phyloP scores from a whole-genome alignment of 2,329 filamentous ascomycete genomes.

The Elsinoe ampelina region DNA sequence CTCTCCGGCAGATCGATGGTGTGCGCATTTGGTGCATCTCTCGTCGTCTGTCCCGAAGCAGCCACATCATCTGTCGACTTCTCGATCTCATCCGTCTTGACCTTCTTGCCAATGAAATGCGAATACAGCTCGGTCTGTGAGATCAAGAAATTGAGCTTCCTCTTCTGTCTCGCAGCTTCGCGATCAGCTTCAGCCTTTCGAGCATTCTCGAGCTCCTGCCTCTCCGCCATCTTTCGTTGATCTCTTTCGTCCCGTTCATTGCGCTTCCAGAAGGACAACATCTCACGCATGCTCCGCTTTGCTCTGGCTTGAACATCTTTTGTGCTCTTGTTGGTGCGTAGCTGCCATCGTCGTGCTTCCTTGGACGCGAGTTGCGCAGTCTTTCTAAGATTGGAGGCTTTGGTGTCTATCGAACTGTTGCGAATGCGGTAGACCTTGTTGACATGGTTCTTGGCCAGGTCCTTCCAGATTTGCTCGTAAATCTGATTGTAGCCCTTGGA shows the following conservation, averaged over 20 bases:
- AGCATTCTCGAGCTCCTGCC: slow-evolving; percentile 90
- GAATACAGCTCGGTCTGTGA: slow-evolving; percentile 98
- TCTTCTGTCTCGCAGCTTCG: slow-evolving; percentile 92
- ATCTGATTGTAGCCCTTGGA: slow-evolving; percentile 86
- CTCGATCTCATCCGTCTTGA: slow-evolving; percentile 94
- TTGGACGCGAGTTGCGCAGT: slow-evolving; percentile 94
- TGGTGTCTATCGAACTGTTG: slow-evolving; percentile 72
- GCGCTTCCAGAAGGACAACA: slow-evolving; percentile 99
- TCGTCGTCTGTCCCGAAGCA: slow-evolving; percentile 42
- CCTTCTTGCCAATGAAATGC: slow-evolving; percentile 98
- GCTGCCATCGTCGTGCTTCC: slow-evolving; percentile 93
- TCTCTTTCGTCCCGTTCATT: slow-evolving; percentile 97
- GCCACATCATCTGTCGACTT: slow-evolving; percentile 73
- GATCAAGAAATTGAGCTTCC: slow-evolving; percentile 98
- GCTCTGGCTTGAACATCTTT: slow-evolving; percentile 95
- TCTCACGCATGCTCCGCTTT: slow-evolving; percentile 97
- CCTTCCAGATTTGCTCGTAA: slow-evolving; percentile 94
- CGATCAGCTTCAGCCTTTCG: slow-evolving; percentile 95
- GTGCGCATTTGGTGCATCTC: slow-evolving; percentile 33
- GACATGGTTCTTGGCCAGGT: slow-evolving; percentile 86
- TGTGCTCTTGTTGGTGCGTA: slow-evolving; percentile 94
- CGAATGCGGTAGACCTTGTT: slow-evolving; percentile 88
- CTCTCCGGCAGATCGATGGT: slow-evolving; percentile 41
- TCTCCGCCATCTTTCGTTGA: slow-evolving; percentile 84
- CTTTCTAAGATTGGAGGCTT: slow-evolving; percentile 93